A percentile compares a stretch with the other conserved stretches of the same genome.
Conservation (phyloP, 1,284 basidiomycete genomes). For the Kalmanozyma brasiliensis region DNA sequence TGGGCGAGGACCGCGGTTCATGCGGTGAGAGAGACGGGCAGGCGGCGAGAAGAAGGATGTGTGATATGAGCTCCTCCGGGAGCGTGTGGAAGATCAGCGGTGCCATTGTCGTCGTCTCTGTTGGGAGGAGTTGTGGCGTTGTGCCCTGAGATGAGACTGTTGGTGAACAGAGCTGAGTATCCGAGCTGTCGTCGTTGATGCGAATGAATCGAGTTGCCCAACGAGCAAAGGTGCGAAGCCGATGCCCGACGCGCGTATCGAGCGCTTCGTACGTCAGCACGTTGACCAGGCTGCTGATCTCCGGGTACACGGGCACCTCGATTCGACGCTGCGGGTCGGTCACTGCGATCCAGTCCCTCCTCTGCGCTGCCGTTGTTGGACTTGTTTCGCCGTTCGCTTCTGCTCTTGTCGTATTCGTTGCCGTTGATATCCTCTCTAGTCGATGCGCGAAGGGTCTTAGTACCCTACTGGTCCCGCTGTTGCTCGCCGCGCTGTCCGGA, state of each 20-base stretch:
- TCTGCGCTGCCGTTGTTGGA: not conserved
- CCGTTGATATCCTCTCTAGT: slow-evolving; percentile 1
- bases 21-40: slow-evolving; percentile 36
- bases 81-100: slow-evolving; percentile 18
- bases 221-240: slow-evolving; percentile 7
- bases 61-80: slow-evolving; percentile 41
- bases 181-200: not conserved
- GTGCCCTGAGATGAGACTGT: no score
- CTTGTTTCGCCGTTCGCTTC: no score
- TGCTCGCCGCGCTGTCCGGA: slow-evolving; percentile 5
- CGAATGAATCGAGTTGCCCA: slow-evolving; percentile 8
- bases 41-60: slow-evolving; percentile 47
- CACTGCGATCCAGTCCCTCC: slow-evolving; percentile 49
- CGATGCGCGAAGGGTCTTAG: slow-evolving; percentile 13
- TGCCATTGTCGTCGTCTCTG: not conserved
- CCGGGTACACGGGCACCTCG: slow-evolving; percentile 38
- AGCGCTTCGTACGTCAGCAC: slow-evolving; percentile 30
- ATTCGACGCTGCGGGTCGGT: slow-evolving; percentile 34
- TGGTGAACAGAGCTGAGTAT: no score
- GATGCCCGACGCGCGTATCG: slow-evolving; percentile 17
- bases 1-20: slow-evolving; percentile 35
- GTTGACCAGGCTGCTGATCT: slow-evolving; percentile 28
- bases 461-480: not conserved
- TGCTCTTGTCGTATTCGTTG: not conserved
- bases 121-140: not conserved